Evolutionary conservation across 345 rosid genomes (phyloP).

Genomic region (Mangifera indica): DNA sequence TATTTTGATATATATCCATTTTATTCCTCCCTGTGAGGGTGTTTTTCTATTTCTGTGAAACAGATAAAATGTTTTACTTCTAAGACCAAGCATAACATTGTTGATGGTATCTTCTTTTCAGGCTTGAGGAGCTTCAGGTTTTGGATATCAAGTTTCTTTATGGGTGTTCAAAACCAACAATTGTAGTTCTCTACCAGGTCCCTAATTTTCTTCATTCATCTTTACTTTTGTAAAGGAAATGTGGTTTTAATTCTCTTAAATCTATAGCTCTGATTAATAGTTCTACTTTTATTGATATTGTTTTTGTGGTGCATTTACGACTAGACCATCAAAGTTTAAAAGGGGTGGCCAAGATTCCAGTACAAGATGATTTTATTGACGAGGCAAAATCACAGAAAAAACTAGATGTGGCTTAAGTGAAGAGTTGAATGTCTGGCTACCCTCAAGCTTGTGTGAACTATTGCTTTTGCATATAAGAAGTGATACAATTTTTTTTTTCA

Average conservation of each 20-base stretch:
- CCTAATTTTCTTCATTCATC: slow-evolving; percentile 6
- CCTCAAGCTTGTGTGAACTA: background rate
- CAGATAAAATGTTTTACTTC: background rate
- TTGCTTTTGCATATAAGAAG: background rate
- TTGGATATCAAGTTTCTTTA: slow-evolving; percentile 90
- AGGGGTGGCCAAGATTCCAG: background rate
- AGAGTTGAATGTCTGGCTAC: background rate
- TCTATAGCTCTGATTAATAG: background rate
- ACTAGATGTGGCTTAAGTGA: background rate
- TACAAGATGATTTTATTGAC: background rate
- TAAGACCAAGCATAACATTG: background rate
- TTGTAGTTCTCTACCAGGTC: slow-evolving; percentile 93
- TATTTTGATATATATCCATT: background rate
- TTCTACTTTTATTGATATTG: background rate
- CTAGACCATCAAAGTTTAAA: background rate
- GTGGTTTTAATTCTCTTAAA: background rate
- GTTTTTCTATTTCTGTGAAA: slow-evolving; percentile 1
- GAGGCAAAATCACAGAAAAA: background rate
- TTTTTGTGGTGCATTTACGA: background rate
- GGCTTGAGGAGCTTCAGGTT: slow-evolving; percentile 97
- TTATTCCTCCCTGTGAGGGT: background rate
- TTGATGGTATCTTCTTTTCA: slow-evolving; percentile 34
- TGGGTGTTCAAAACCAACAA: slow-evolving; percentile 89
- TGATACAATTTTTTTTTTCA: too few species aligned
- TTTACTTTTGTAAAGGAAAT: background rate